Base-by-base conservation (phyloP, 2,329 filamentous ascomycete genomes). In the Cercospora brassicicola region DNA sequence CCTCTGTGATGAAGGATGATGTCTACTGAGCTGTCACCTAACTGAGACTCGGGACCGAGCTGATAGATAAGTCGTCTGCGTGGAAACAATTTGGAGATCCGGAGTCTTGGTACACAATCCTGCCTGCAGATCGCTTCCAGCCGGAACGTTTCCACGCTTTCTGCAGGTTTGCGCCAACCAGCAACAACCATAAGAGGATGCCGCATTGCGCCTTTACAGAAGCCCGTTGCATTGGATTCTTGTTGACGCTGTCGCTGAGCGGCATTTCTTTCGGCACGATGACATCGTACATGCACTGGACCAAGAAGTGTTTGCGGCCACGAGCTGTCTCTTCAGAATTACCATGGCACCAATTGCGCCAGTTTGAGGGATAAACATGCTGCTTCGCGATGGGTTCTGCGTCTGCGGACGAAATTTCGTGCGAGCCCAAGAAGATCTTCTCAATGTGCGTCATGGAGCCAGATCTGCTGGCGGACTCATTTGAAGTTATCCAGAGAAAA, bases 401-500 rank as follows among this genome's bases (percentile, higher is more conserved):
- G 48, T 55, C 48, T 28, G 48, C 48, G 26, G 23, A 28, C 26
- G 48, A 55, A 13, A 55, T 30, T 28, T 55, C 5, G 48, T n/a
- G 15, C 10, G 23, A 9, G 2, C 2, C 10, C 48, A 8, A 53
- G 23, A 55, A 1, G n/a, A 9, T 55, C 23, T 15, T 15, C 11
- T n/a, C 48, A 23, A 4, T 53, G 48, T 11, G 2, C 11, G 48
- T 55, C 48, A 55, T 55, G 13, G 23, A 26, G 13, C 48, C 48
- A 55, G 48, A 8, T 26, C 10, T 13, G 48, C 23, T 28, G 23
- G 23, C 2, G n/a, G 4, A 8, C 31, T 64, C 62, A 64, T 18
- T 64, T 64, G 53, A 64, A 64, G 13, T 64, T 30, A 33, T 64
- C 62, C 51, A 64, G 30, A 11, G 62, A 64, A 26, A 64, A 64